These are phyloP conservation scores for Aspergillus brunneoviolaceus DNA, from an alignment of 2,329 filamentous ascomycete genomes.

Conservation along the genomic window DNA sequence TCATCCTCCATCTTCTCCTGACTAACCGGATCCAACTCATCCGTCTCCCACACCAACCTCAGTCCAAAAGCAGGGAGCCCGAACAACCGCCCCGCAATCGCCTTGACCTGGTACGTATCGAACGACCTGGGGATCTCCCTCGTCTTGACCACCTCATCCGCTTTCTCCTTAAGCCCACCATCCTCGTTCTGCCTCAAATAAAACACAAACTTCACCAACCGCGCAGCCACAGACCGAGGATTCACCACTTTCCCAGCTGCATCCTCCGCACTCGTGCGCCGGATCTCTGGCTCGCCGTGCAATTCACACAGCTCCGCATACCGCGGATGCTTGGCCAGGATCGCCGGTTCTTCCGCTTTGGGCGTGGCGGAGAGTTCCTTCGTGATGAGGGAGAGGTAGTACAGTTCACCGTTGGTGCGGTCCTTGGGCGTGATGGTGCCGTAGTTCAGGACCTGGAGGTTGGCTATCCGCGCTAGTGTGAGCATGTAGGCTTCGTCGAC, in stretches of 20 bases:
- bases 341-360: conserved; percentile 46
- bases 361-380: conserved; percentile 61
- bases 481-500: conserved; percentile 88
- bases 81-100: conserved; percentile 72
- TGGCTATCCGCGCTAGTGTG: conserved; percentile 70
- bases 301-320: conserved; percentile 71
- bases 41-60: conserved; percentile 80
- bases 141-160: conserved; percentile 33
- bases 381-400: conserved; percentile 83
- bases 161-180: conserved; percentile 5
- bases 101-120: conserved; percentile 79
- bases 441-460: conserved; percentile 61
- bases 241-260: conserved; percentile 50
- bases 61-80: conserved; percentile 62
- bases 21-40: conserved; percentile 80
- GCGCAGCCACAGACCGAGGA: conserved; percentile 77
- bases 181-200: conserved; percentile 43
- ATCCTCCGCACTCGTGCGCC: conserved; percentile 49
- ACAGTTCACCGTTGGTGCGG: conserved; percentile 84
- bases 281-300: conserved; percentile 70
- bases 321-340: conserved; percentile 66
- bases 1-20: conserved; percentile 60
- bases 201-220: conserved; percentile 65
- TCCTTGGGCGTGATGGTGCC: conserved; percentile 68
- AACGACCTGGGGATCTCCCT: conserved; percentile 70